Evolutionary conservation across 768 basidiomycete genomes (phyloP).

Genomic region (Lentinula guzmanii): DNA sequence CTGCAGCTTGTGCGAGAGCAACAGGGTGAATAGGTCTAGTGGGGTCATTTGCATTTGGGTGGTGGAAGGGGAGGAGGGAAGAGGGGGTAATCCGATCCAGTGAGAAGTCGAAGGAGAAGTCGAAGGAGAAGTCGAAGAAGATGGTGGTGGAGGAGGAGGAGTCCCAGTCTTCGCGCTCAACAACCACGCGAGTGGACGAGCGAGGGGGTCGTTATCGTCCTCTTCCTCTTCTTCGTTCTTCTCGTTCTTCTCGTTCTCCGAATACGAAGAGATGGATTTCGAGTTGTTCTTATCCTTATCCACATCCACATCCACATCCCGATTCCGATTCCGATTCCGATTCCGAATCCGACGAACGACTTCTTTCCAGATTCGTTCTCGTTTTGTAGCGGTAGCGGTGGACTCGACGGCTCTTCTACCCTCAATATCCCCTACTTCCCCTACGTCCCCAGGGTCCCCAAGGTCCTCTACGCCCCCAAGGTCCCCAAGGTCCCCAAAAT

Average conservation of each 20-base stretch:
- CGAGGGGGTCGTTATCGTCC: conserved; percentile 27
- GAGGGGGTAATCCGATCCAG: background rate
- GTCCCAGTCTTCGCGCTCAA: conserved; percentile 12
- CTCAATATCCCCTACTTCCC: too few relatives aligned
- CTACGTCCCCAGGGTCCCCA: too few relatives aligned
- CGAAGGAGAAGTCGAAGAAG: background rate
- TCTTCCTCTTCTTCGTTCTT: background rate
- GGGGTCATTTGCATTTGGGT: conserved; percentile 27
- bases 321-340: too few relatives aligned
- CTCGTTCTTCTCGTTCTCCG: background rate
- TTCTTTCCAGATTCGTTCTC: too few relatives aligned
- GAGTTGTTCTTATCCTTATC: too few relatives aligned
- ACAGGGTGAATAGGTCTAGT: conserved; percentile 67
- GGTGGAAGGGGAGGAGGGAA: conserved; percentile 7
- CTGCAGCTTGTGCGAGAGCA: conserved; percentile 65
- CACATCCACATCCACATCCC: too few relatives aligned
- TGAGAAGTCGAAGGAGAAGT: background rate
- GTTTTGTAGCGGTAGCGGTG: too few relatives aligned
- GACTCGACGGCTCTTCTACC: too few relatives aligned
- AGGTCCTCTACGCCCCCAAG: too few relatives aligned
- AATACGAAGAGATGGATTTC: background rate
- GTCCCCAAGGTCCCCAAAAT: too few relatives aligned
- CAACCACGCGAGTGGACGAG: conserved; percentile 32
- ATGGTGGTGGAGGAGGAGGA: background rate
- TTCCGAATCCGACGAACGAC: too few relatives aligned